Evolutionary conservation across 1,139 yeast species (phyloP).

Genomic region (Arxiozyma bovina): DNA sequence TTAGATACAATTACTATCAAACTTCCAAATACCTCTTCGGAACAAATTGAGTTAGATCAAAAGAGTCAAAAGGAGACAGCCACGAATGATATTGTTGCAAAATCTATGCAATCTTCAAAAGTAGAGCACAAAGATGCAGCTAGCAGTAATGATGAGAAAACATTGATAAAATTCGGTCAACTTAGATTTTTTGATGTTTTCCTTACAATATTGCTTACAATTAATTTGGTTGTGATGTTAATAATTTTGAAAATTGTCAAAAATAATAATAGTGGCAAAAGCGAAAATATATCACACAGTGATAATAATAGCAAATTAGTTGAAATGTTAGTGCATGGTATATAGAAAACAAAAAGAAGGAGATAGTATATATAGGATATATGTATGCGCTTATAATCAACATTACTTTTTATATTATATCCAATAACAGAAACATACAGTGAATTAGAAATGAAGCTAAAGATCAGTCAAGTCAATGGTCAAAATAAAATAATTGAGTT

Average conservation of each 20-base stretch:
- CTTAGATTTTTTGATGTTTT: neutral
- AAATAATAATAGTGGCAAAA: neutral
- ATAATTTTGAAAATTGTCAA: conserved; percentile 1
- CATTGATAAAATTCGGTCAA: neutral
- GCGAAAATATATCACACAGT: neutral
- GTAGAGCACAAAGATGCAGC: neutral
- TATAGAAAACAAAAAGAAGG: neutral
- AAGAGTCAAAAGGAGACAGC: conserved; percentile 1
- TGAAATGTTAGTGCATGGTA: neutral
- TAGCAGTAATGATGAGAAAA: neutral
- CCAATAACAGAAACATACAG: neutral
- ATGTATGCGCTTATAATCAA: too few species aligned
- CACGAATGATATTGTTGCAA: neutral
- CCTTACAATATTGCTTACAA: neutral
- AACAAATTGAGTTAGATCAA: neutral
- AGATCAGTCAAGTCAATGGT: conserved; percentile 14
- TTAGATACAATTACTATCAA: neutral
- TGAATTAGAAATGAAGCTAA: conserved; percentile 25
- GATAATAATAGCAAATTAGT: neutral
- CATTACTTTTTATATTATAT: too few species aligned
- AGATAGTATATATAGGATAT: too few species aligned
- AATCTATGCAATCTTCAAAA: neutral
- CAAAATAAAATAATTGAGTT: conserved; percentile 21
- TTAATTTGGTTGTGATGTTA: neutral
- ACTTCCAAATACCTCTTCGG: neutral